Evolutionary conservation across 2,329 filamentous ascomycete genomes (phyloP), one percentile per base, ranked within the genome.

Genomic region (Beauveria sp.): DNA sequence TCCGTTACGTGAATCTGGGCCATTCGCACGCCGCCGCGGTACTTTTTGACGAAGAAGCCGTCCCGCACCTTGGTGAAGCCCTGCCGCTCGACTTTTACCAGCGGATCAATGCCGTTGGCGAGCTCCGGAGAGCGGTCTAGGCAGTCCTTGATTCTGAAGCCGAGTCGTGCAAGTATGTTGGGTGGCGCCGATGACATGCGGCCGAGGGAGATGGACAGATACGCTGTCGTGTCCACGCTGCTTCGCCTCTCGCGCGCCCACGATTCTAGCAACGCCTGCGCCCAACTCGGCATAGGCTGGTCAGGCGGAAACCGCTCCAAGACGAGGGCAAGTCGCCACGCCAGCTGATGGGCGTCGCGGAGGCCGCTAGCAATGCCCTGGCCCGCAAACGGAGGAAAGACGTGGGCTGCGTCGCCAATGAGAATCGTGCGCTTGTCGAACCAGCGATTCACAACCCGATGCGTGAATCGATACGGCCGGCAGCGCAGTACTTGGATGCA

Each of bases 391-490:
- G 80, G 79, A 5, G 79, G 80, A 62, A 82, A 81, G 5, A 82
- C 80, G 66, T 82, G 80, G 2, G 80, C 79, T 6, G 80, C 73
- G 64, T 82, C 80, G 18, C 80, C 79, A 48, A 75, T 76, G 0
- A 83, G 68, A 28, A 80, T 71, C 0, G 75, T 75, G 5, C 75
- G 69, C 9, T 70, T 71, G 14, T 72, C 65, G 22, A 73, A 72
- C 80, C 80, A 83, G 42, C 69, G 72, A 62, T 82, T 80, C 62
- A 77, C 78, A 48, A 75, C 75, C 60, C 76, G 73, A 22, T 76
- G 75, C 0, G 75, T 72, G 64, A 81, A 82, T 0, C 65, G 68
- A 45, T 66, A 69, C 14, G 79, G 79, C 14, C 77, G 66, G 18
- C 75, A 81, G 4, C 80, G 74, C 4, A 79, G 67, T 2, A 78